These are phyloP conservation scores for Gossypium davidsonii DNA, from an alignment of 441 rosid species.

Conservation along the genomic window DNA sequence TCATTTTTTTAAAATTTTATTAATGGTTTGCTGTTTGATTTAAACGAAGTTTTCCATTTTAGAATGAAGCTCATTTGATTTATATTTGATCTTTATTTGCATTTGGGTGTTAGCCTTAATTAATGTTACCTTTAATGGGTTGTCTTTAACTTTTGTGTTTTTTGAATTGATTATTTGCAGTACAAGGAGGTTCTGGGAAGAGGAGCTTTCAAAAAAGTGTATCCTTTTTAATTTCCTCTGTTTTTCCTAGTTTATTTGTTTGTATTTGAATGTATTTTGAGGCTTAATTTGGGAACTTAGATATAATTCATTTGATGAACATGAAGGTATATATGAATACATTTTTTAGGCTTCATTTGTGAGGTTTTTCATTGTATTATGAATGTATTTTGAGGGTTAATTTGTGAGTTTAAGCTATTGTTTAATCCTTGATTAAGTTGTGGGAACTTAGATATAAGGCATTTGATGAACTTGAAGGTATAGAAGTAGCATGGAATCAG, in stretches of 20 bases:
- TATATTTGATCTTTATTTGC: not conserved
- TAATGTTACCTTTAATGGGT: not conserved
- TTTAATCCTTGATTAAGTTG: conserved; percentile 35
- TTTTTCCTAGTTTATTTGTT: not conserved
- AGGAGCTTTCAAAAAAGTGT: conserved; percentile 73
- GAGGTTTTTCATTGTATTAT: not conserved
- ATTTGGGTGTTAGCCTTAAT: conserved; percentile 10
- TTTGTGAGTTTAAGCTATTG: not conserved
- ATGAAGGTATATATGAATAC: not conserved
- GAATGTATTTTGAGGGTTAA: conserved; percentile 6
- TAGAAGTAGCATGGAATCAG: conserved; percentile 77
- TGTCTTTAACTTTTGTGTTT: not conserved
- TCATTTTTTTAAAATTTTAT: not conserved
- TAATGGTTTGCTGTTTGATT: not conserved
- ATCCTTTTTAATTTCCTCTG: conserved; percentile 33
- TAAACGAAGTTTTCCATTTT: not conserved
- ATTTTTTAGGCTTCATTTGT: conserved; percentile 4
- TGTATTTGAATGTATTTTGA: conserved; percentile 8
- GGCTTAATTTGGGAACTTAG: not conserved
- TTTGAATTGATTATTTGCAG: conserved; percentile 29
- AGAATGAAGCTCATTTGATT: not conserved
- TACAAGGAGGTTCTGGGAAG: conserved; percentile 61
- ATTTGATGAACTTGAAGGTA: conserved; percentile 63
- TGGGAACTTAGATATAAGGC: conserved; percentile 47
- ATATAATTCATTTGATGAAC: not conserved